These are phyloP conservation scores for Skeletonema grethae DNA, from an alignment of 108 stramenopile genomes.

Conservation along the genomic window DNA sequence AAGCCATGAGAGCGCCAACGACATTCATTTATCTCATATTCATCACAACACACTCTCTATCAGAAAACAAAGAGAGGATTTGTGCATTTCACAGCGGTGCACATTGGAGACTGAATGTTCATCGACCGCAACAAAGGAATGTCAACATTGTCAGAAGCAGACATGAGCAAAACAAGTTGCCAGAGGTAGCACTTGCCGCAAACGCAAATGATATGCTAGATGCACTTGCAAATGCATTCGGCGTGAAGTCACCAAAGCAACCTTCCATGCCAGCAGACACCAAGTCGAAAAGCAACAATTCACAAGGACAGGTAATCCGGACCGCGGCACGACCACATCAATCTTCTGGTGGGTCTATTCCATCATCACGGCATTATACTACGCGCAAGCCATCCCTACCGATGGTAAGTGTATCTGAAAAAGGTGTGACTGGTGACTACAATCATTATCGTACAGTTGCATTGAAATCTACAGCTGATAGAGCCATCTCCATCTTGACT, in stretches of 20 bases:
- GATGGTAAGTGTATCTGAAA: constrained; percentile 19
- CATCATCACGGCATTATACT: constrained; percentile 53
- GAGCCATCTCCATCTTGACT: constrained; percentile 62
- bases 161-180: background rate
- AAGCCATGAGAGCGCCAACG: background rate
- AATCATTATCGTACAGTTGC: constrained; percentile 66
- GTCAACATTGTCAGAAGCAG: background rate
- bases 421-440: constrained; percentile 56
- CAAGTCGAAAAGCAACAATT: background rate
- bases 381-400: constrained; percentile 49
- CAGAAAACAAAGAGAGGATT: background rate
- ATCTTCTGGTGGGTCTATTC: constrained; percentile 24
- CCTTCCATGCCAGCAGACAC: background rate
- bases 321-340: constrained; percentile 47
- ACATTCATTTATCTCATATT: background rate
- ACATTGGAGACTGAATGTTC: background rate
- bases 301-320: constrained; percentile 41
- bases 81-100: constrained; percentile 4
- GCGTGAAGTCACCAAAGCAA: background rate
- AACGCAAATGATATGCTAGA: background rate
- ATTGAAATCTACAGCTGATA: constrained; percentile 50
- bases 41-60: background rate
- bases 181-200: background rate
- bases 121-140: background rate
- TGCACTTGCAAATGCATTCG: constrained; percentile 3